Evolutionary conservation across 805 yeast species (phyloP).

Genomic region (Candida rishiriensis): DNA sequence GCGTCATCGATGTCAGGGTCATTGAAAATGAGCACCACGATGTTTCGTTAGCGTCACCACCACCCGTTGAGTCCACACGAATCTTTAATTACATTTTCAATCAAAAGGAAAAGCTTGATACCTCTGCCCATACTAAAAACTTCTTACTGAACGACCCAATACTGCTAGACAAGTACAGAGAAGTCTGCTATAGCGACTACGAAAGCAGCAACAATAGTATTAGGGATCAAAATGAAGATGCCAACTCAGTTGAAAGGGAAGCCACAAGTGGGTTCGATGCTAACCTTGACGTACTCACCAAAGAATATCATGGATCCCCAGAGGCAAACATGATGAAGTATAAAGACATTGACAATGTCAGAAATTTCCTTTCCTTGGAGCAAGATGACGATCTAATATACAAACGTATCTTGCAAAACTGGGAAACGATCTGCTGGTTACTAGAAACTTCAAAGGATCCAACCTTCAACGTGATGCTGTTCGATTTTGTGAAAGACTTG

Average conservation of each 20-base stretch:
- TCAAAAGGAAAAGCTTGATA: slow-evolving; percentile 8
- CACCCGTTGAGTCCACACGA: background rate
- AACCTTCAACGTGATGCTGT: slow-evolving; percentile 8
- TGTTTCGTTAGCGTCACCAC: background rate
- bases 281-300: background rate
- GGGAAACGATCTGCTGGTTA: slow-evolving; percentile 9
- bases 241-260: too few species aligned
- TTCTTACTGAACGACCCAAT: slow-evolving; percentile 11
- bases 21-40: slow-evolving; percentile 2
- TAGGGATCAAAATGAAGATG: slow-evolving; percentile 2
- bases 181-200: slow-evolving; percentile 8
- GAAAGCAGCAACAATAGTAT: slow-evolving; percentile 5
- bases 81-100: slow-evolving; percentile 8
- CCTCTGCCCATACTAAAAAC: slow-evolving; percentile 6
- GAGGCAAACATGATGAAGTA: background rate
- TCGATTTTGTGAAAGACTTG: slow-evolving; percentile 13
- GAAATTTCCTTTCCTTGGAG: slow-evolving; percentile 12
- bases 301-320: slow-evolving; percentile 4
- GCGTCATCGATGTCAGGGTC: slow-evolving; percentile 11
- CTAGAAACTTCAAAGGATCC: slow-evolving; percentile 10
- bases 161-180: slow-evolving; percentile 7
- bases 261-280: slow-evolving; percentile 2
- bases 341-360: slow-evolving; percentile 9
- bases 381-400: slow-evolving; percentile 7
- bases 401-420: slow-evolving; percentile 4